Percentiles rank a stretch among this genome's conserved stretches.
Conservation (phyloP, 2,329 filamentous ascomycete genomes). For the Ilyonectria mors-panacis region DNA sequence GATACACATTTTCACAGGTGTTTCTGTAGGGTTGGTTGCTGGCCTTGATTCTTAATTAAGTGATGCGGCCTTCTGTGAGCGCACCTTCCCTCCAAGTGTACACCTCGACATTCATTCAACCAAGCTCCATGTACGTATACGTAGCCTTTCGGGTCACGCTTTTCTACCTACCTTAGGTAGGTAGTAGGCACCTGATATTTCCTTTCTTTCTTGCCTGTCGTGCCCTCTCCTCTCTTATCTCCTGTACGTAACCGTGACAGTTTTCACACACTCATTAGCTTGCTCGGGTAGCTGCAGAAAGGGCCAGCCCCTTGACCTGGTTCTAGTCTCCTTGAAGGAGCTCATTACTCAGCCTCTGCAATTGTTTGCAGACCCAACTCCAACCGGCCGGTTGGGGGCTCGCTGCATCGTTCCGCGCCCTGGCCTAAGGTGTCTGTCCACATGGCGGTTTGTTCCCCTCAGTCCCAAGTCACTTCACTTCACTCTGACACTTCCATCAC, state of each 20-base stretch:
- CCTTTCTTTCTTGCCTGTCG: background rate
- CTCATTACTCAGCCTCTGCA: background rate
- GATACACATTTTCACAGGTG: background rate
- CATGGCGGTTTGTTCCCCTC: slow-evolving; percentile 2
- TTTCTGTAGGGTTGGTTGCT: background rate
- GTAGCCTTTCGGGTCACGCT: background rate
- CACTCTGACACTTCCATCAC: background rate
- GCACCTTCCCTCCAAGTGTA: background rate
- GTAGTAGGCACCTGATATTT: background rate
- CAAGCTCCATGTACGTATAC: too few species aligned
- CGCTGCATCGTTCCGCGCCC: background rate
- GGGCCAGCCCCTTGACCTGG: background rate
- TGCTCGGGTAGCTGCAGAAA: slow-evolving; percentile 7
- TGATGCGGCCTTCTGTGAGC: background rate
- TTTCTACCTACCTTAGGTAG: too few species aligned
- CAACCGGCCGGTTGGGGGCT: background rate
- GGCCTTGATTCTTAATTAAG: background rate
- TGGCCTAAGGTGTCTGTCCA: slow-evolving; percentile 3
- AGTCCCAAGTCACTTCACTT: background rate
- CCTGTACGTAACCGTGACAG: slow-evolving; percentile 28
- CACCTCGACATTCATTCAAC: background rate
- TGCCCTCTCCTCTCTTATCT: background rate
- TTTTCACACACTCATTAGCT: slow-evolving; percentile 9
- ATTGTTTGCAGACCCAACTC: background rate
- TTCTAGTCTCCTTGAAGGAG: background rate